Conservation (phyloP, 805 yeast species). For the Diddensiella transvaalensis region DNA sequence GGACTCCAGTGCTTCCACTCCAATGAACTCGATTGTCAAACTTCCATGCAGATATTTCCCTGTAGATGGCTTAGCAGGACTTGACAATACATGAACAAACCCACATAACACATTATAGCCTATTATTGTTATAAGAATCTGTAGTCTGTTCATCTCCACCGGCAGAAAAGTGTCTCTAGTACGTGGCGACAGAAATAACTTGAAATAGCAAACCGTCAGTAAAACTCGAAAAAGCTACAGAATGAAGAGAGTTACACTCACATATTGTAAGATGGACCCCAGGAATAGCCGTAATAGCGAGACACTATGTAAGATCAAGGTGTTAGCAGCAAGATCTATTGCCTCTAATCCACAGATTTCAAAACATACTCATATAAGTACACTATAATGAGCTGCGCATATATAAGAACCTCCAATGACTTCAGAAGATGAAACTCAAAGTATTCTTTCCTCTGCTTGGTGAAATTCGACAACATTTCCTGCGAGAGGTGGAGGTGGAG, state of each 20-base stretch:
- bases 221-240: constrained; percentile 5
- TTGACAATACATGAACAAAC: constrained; percentile 12
- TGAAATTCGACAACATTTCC: constrained; percentile 8
- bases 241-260: too few species aligned
- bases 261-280: constrained; percentile 17
- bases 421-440: constrained; percentile 20
- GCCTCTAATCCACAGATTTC: not conserved
- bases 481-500: too few species aligned
- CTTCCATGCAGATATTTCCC: constrained; percentile 24
- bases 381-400: constrained; percentile 22
- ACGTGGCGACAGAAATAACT: constrained; percentile 7
- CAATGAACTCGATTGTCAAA: constrained; percentile 25
- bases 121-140: constrained; percentile 16
- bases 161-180: constrained; percentile 8
- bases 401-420: constrained; percentile 20
- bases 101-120: constrained; percentile 17
- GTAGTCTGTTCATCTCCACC: constrained; percentile 12
- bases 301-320: constrained; percentile 5
- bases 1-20: constrained; percentile 17
- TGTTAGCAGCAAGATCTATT: not conserved
- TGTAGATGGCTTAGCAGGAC: constrained; percentile 14
- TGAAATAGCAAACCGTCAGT: constrained; percentile 9
- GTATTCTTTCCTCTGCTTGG: constrained; percentile 8
- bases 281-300: constrained; percentile 20
- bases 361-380: constrained; percentile 22